phyloP scores from a whole-genome alignment of 106 monocot genomes.

The Cymbidium sinense region DNA sequence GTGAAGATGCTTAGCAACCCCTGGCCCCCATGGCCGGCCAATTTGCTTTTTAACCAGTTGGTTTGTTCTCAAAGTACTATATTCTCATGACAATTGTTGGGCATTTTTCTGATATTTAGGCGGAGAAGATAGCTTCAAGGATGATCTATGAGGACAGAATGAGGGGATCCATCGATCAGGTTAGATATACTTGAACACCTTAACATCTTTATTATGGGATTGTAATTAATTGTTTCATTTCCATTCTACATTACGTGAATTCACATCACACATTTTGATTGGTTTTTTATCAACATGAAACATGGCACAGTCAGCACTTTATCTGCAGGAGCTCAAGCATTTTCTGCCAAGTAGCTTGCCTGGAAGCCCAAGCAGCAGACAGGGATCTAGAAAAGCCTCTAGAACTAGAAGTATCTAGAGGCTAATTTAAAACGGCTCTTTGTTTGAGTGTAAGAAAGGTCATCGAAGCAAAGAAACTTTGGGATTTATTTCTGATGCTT shows the following conservation, averaged over 20 bases:
- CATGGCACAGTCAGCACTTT: neutral
- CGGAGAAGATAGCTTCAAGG: constrained; percentile 89
- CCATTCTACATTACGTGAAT: neutral
- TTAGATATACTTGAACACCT: neutral
- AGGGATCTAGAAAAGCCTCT: too few species aligned
- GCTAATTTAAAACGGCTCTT: neutral
- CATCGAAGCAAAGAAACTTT: too few species aligned
- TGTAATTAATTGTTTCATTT: neutral
- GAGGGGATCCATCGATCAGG: constrained; percentile 97
- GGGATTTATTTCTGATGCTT: too few species aligned
- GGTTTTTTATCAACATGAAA: neutral
- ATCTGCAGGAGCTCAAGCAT: neutral
- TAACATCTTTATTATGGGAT: neutral
- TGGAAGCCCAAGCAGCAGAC: neutral
- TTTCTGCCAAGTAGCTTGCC: neutral
- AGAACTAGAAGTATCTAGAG: too few species aligned
- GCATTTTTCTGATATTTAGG: constrained; percentile 30
- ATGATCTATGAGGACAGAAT: constrained; percentile 99
- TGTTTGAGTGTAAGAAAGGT: too few species aligned
- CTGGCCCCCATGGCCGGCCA: neutral
- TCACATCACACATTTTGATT: neutral
- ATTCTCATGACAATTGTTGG: neutral
- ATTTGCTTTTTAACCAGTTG: neutral
- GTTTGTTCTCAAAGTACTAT: neutral
- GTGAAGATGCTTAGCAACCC: too few species aligned